Base-by-base conservation (phyloP, 352 stramenopile genomes). In the Phytophthora litchii region DNA sequence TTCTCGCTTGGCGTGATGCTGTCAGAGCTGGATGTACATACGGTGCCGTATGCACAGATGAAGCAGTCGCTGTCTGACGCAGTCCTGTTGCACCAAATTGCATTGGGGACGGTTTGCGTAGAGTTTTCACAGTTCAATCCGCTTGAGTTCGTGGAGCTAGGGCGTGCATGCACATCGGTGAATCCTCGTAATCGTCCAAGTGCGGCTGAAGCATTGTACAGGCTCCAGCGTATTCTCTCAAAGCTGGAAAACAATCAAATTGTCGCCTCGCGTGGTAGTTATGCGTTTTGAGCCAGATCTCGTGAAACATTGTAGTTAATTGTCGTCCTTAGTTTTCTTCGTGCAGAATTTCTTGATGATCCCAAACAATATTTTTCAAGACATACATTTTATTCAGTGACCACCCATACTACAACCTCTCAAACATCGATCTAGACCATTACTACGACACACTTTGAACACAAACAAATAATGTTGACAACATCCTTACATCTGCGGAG, bases 401-500 rank as follows among this genome's bases (percentile, higher is more conserved):
- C 29, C 37, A 53, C 25, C 10, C 20, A 34, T 40, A 13, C 35
- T 51, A 54, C 41, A 54, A 36, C 34, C 43, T 42, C 4, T 34
- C 51, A 55, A 31, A 44, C 52, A 59, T 37, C 41, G 16, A 62
- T 40, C 32, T 38, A 40, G 12, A 23, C 25, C 17, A 52, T 43
- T 46, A 60, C 16, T 29, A 49, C 44, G 7, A 13, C 10, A 48
- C 46, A 49, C 50, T 8, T 8, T 31, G 25, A 45, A 60, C 38
- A 13, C 32, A 57, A 17, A 21, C 50, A 20, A 53, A 20, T 43
- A 20, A 54, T 31, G 29, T 52, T 27, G 23, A 44, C 29, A 34
- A 21, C 10, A 16, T 42, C 31, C 10, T 55, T 55, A 74, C 66
- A 74, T 74, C n/a, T 60, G 47, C 3, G 61, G 66, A 38, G 41